phyloP scores from a whole-genome alignment of 2,329 filamentous ascomycete species.

The Rutstroemia sp. region DNA sequence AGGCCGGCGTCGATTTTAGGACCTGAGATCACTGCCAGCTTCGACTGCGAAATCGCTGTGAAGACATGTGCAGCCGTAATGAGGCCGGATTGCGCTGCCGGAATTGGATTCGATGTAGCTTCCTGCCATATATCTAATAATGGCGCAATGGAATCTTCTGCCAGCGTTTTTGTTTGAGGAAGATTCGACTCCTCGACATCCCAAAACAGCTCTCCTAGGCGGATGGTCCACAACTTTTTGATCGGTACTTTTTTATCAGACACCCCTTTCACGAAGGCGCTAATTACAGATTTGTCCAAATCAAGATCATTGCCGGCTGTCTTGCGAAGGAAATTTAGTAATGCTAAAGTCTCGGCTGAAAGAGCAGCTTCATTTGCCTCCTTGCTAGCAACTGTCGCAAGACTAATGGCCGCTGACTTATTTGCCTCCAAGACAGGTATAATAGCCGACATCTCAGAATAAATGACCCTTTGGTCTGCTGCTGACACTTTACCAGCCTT shows the following conservation, averaged over 20 bases:
- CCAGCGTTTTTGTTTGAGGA: slow-evolving; percentile 44
- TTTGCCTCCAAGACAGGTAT: slow-evolving; percentile 53
- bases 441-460: slow-evolving; percentile 71
- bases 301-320: slow-evolving; percentile 54
- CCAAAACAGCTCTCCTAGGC: slow-evolving; percentile 64
- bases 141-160: slow-evolving; percentile 44
- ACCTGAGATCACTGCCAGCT: slow-evolving; percentile 45
- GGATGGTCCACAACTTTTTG: slow-evolving; percentile 73
- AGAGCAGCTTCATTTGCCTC: slow-evolving; percentile 85
- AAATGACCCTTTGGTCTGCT: slow-evolving; percentile 74
- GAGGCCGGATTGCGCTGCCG: slow-evolving; percentile 75
- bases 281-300: slow-evolving; percentile 58
- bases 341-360: slow-evolving; percentile 63
- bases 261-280: slow-evolving; percentile 73
- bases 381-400: slow-evolving; percentile 66
- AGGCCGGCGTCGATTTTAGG: slow-evolving; percentile 48
- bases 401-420: slow-evolving; percentile 55
- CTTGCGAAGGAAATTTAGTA: slow-evolving; percentile 58
- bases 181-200: slow-evolving; percentile 39
- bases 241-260: slow-evolving; percentile 75
- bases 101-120: slow-evolving; percentile 66
- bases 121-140: slow-evolving; percentile 70
- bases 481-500: slow-evolving; percentile 78
- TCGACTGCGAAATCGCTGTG: slow-evolving; percentile 51
- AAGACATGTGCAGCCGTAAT: slow-evolving; percentile 72